Conservation (phyloP, 1,284 basidiomycete genomes). For the Cerioporus squamosus region DNA sequence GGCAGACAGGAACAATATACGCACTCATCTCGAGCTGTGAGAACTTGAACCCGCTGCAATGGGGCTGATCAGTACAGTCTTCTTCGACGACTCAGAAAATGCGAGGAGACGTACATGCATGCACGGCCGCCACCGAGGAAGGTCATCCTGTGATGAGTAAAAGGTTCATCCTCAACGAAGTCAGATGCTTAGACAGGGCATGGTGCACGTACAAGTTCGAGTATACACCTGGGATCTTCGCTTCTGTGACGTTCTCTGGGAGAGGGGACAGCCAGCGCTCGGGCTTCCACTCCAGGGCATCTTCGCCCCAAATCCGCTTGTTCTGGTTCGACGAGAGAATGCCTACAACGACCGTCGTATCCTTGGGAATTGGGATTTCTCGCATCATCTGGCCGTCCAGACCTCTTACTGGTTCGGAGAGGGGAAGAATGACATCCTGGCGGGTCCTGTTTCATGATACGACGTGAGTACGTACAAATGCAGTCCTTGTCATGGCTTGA, state of each 20-base stretch:
- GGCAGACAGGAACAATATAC: background rate
- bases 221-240: conserved; percentile 24
- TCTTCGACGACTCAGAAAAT: too few species aligned
- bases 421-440: conserved; percentile 27
- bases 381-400: conserved; percentile 38
- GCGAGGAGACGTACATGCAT: background rate
- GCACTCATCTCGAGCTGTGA: background rate
- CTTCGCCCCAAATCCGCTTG: conserved; percentile 32
- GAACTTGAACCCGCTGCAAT: background rate
- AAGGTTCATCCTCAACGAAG: background rate
- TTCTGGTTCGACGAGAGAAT: conserved; percentile 31
- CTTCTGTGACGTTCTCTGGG: conserved; percentile 15
- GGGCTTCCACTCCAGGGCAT: conserved; percentile 34
- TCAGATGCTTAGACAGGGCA: background rate
- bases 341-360: conserved; percentile 35
- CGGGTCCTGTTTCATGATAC: conserved; percentile 20
- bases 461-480: background rate
- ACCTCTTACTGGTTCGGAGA: conserved; percentile 24
- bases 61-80: too few species aligned
- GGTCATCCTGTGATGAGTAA: background rate
- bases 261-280: conserved; percentile 32
- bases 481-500: too few species aligned
- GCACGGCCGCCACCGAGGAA: conserved; percentile 4
- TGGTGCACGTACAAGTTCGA: conserved; percentile 6
- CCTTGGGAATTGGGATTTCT: conserved; percentile 45